Base-by-base conservation (phyloP, 2,329 filamentous ascomycete genomes). In the Teratosphaeria epicoccoides region DNA sequence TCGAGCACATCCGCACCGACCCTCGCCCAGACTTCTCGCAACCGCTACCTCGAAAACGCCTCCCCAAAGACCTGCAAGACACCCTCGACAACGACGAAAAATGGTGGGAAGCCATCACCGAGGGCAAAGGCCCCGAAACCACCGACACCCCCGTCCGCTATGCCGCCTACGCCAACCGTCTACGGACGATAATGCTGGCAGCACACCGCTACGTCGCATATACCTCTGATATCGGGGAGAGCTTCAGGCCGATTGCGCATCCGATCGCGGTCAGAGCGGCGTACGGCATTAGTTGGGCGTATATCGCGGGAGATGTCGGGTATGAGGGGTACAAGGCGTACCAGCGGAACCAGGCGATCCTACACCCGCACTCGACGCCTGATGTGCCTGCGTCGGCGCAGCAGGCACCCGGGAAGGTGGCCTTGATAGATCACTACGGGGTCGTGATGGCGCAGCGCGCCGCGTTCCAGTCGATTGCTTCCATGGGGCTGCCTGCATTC, bases 301-400 rank as follows among this genome's bases (percentile, higher is more conserved):
- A 98, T 65, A 80, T 98, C 22, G 70, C 89, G 12, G 91, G 93
- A 47, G 93, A 98, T 65, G 91, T 97, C 46, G 78, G 80, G 28
- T 84, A 96, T 66, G 93, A 98, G 70, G 91, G 93, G 5, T 97
- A 95, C 75, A 95, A 96, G 67, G 85, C 91, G 6, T 97, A 96
- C 68, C 79, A 86, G 68, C 81, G 86, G 52, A 97, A 98, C 66
- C 87, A 93, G 69, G 79, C 80, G 37, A 76, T 81, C 0, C 70
- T 89, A 22, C 80, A 90, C 60, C 88, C 88, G 0, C 75, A 83
- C 9, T 66, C 83, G 24, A 9, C 47, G 14, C 12, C 61, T 49
- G 75, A 81, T 26, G 55, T 55, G 2, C 55, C 54, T n/a, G 45
- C 48, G 6, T 33, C 50, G n/a, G 50, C 47, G 26, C 47, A 49